Base-by-base conservation (phyloP, 495 filamentous ascomycete species). In the Penicillium pulvis region DNA sequence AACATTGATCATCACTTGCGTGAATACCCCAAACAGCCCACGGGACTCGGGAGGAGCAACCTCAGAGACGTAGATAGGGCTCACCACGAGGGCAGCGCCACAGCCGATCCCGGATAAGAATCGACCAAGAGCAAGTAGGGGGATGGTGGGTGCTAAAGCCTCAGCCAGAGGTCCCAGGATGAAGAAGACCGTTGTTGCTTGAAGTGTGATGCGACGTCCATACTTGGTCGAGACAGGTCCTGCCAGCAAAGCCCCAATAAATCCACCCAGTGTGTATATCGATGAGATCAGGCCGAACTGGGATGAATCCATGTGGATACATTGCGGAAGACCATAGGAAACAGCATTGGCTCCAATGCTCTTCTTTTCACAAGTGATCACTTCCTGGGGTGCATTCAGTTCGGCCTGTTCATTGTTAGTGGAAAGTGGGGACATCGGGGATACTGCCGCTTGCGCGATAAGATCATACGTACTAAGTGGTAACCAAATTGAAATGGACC, bases 1-100 rank as follows among this genome's bases (percentile, higher is more conserved):
- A n/a, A 94, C 74, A 64, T 97, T 97, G 69, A 93, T 91, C 77
- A 90, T 92, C 60, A 98, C 81, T 66, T 98, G 94, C 4, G 94
- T 98, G 64, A 95, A 87, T 16, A 89, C 87, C 8, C 95, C 94
- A 67, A 96, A 97, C 56, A 92, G 85, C 2, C 95, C 95, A 43
- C 88, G 87, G 50, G 89, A 82, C 4, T 75, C 74, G 0, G 89
- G 89, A 16, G 93, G 94, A 0, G 92, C 89, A 17, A 96, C 80
- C 71, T 98, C 95, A 17, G 90, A 91, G 57, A 98, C 89, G 73
- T 93, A 98, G 31, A 98, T 85, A n/a, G 94, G 94, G 0, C 94
- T 91, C n/a, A 96, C 88, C 23, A 98, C 94, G 9, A 92, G 89
- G 8, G 90, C 83, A 6, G 91, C 89, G 7, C 95, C 94, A 8